A percentile compares a stretch with the other conserved stretches of the same genome.
Evolutionary conservation across 2,329 filamentous ascomycete genomes (phyloP).

Genomic region (Anthostomella pinea): DNA sequence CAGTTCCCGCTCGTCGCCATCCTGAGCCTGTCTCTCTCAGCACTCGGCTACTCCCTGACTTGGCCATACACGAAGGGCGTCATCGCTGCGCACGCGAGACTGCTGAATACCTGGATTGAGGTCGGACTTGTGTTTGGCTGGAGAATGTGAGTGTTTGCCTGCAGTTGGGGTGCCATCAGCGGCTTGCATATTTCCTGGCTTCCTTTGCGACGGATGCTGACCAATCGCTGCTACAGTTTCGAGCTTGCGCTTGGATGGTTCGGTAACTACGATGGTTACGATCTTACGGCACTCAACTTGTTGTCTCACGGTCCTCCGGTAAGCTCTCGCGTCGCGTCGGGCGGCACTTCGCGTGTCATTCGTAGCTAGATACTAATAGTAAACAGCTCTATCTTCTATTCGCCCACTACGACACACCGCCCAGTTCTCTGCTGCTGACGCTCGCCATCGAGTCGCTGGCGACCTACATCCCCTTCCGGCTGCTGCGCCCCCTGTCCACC

Average conservation of each 20-base stretch:
- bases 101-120: constrained; percentile 60
- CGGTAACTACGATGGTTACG: constrained; percentile 69
- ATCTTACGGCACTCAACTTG: constrained; percentile 62
- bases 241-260: constrained; percentile 74
- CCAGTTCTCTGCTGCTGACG: constrained; percentile 57
- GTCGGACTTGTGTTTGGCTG: constrained; percentile 52
- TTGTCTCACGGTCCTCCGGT: constrained; percentile 73
- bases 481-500: constrained; percentile 66
- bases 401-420: constrained; percentile 72
- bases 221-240: constrained; percentile 47
- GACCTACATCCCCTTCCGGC: constrained; percentile 68
- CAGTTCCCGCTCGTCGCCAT: constrained; percentile 53
- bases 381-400: constrained; percentile 67
- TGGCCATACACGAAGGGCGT: constrained; percentile 61
- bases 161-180: not conserved
- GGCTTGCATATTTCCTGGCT: not conserved
- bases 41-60: constrained; percentile 61
- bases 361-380: not conserved
- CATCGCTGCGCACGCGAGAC: constrained; percentile 64
- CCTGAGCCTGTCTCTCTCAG: constrained; percentile 60
- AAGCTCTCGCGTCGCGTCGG: constrained; percentile 26
- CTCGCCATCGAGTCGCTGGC: constrained; percentile 67
- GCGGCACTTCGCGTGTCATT: constrained; percentile 1
- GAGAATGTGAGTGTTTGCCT: constrained; percentile 48
- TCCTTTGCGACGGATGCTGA: constrained; percentile 35